Base-by-base conservation (phyloP, 257 asterid genomes). In the Leptodermis oblonga region DNA sequence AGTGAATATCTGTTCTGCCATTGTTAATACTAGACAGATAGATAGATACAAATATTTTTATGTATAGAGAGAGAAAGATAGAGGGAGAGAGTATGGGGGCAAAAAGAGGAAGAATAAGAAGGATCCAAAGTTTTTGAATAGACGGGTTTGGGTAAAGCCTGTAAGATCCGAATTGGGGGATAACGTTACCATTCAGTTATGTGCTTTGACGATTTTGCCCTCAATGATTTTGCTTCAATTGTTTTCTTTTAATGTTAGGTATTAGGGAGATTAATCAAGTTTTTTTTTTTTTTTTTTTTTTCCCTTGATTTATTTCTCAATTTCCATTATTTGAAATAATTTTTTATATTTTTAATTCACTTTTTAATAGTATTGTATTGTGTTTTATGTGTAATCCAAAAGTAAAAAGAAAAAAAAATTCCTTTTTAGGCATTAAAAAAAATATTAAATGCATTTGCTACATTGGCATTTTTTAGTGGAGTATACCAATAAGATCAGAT, bases 121-220 rank as follows among this genome's bases (percentile, higher is more conserved):
- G 80, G 85, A 83, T 77, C 82, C 86, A 81, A 74, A 76, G 78
- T 75, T 78, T 79, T 86, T 88, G 87, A 88, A 86, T 78, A 67
- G 56, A 48, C 76, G 75, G 90, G 11, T 43, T 54, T 59, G 74
- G 69, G 83, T 78, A 52, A 30, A 31, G 81, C 65, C 74, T n/a
- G n/a, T n/a, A n/a, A n/a, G n/a, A n/a, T n/a, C n/a, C 84, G 71
- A 9, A 7, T 43, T 41, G 59, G 36, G 56, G 20, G 54, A 59
- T 74, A 74, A 77, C 86, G 84, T 82, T 82, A 70, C 49, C 48
- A 74, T 68, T 68, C 59, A 14, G 46, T 51, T 61, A 58, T 37
- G 34, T 18, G n/a, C 62, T 59, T 52, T 36, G 77, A 79, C 86
- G 39, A 79, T 43, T 63, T 28, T 77, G 28, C 80, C 82, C 82